Conservation (phyloP, 139 green algal species). For the Pleodorina starrii region DNA sequence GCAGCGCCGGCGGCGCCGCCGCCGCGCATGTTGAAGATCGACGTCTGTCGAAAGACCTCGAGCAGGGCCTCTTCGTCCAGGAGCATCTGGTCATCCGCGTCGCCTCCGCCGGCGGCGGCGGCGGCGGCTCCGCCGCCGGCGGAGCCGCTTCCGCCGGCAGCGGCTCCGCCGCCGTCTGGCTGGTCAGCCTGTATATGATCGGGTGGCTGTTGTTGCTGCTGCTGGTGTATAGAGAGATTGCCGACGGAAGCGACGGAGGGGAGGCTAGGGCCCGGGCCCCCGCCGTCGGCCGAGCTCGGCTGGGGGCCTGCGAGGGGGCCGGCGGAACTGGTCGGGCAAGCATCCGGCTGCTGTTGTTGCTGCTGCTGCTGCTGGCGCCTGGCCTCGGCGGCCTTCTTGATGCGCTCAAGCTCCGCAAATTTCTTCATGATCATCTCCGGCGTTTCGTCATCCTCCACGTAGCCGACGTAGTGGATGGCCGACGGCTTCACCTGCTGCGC, state of each 20-base stretch:
- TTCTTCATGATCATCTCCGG: conserved; percentile 97
- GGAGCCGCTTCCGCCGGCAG: too few species aligned
- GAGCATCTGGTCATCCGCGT: not conserved
- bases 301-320: too few species aligned
- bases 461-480: conserved; percentile 92
- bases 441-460: conserved; percentile 96
- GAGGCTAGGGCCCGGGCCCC: too few species aligned
- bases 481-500: conserved; percentile 66
- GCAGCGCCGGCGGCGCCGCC: not conserved
- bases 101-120: not conserved
- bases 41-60: conserved; percentile 91
- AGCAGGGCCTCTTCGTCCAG: conserved; percentile 77
- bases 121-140: not conserved
- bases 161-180: too few species aligned
- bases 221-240: too few species aligned
- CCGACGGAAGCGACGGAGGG: too few species aligned
- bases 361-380: conserved; percentile 28
- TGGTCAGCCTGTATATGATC: too few species aligned
- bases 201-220: too few species aligned
- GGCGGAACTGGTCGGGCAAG: too few species aligned
- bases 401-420: conserved; percentile 90
- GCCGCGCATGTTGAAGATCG: conserved; percentile 87
- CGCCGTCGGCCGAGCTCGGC: too few species aligned
- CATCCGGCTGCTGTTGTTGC: not conserved
- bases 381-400: conserved; percentile 58